Evolutionary conservation across 768 basidiomycete genomes (phyloP), one percentile per base, ranked within the genome.

Genomic region (Calvatia gigantea): DNA sequence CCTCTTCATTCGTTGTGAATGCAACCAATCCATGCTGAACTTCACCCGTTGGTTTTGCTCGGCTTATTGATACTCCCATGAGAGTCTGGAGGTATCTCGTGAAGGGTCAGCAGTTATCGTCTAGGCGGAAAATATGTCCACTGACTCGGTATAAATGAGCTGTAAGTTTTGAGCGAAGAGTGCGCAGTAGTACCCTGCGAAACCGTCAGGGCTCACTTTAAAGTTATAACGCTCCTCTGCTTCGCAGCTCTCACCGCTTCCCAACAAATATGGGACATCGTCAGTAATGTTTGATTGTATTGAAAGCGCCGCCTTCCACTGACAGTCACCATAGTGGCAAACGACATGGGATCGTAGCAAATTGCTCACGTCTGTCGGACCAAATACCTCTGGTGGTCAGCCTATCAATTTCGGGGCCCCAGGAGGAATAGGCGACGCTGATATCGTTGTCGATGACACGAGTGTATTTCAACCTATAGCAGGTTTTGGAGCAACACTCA

Each of bases 401-500:
- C 78, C 81, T 9, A 83, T 87, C 57, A 82, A 80, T 64, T 88
- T 86, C 60, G 73, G 60, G 5, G 65, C 75, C n/a, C 84, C 86
- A 6, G 82, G 86, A 0, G 50, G 79, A 3, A 75, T 76, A 35
- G 85, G 76, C 2, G 73, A 71, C 41, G 87, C 86, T 0, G 80
- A 89, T 64, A 89, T 90, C 50, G 74, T 76, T 38, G 69, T 91
- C 12, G 66, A 82, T 46, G 86, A 87, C 64, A 68, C 67, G 2
- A 59, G 70, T 2, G 65, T 76, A n/a, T 83, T 79, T 66, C 89
- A 89, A 68, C 69, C 74, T 0, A 81, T 91, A 37, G 76, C 74
- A 49, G 88, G 89, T 11, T 86, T 87, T 61, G 88, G 88, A 0
- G 85, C 77, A 7, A 62, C 82, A 0, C 70, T 90, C 29, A 89